Conservation (phyloP, 2,329 filamentous ascomycete species). For the Colletotrichum sp. region DNA sequence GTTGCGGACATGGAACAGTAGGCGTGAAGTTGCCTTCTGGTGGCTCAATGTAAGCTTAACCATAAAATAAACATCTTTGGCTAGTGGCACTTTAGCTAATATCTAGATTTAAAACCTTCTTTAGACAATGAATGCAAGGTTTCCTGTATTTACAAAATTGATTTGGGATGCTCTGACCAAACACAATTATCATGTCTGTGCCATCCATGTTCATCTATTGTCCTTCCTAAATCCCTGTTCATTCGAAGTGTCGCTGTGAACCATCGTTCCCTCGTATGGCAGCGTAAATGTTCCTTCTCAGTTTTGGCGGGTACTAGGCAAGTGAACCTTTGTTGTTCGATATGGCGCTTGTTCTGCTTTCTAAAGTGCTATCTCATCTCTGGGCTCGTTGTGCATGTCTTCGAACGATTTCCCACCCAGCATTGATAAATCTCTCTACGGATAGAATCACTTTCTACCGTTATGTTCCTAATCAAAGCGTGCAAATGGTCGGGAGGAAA, state of each 20-base stretch:
- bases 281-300: neutral
- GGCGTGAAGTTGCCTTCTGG: neutral
- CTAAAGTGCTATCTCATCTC: neutral
- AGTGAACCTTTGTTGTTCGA: neutral
- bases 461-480: rapidly evolving
- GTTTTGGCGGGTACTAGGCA: neutral
- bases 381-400: neutral
- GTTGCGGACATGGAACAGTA: neutral
- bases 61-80: neutral
- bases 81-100: neutral
- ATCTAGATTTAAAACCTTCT: neutral
- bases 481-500: neutral
- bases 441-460: neutral
- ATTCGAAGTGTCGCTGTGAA: neutral
- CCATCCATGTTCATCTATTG: neutral
- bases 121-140: neutral
- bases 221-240: neutral
- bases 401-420: neutral
- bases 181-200: neutral
- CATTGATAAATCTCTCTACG: neutral
- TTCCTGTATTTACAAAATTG: neutral
- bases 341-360: neutral
- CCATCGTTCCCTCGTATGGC: too few species aligned
- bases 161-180: neutral
- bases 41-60: neutral